These are phyloP conservation scores for Entoloma clypeatum DNA, from an alignment of 1,284 basidiomycete genomes.

Conservation along the genomic window DNA sequence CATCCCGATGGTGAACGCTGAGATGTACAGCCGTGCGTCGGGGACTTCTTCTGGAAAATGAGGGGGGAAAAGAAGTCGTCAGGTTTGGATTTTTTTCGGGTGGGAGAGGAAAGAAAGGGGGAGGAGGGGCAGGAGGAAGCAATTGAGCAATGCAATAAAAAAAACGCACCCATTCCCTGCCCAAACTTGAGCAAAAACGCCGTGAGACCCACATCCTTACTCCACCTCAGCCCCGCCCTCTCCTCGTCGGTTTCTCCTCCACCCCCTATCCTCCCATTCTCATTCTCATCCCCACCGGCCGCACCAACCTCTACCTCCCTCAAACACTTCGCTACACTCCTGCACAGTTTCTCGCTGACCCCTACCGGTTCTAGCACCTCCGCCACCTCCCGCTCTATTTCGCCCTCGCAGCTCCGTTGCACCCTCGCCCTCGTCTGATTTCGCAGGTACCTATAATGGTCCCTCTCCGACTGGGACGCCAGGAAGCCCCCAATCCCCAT, in stretches of 20 bases:
- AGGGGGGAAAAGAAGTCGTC: too few relatives aligned
- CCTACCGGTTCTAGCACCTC: conserved; percentile 87
- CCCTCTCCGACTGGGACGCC: conserved; percentile 92
- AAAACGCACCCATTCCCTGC: conserved; percentile 72
- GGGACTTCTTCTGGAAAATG: conserved; percentile 75
- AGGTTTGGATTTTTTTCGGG: too few relatives aligned
- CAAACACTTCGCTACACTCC: conserved; percentile 74
- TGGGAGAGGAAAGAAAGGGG: too few relatives aligned
- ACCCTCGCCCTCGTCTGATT: conserved; percentile 80
- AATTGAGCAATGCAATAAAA: conserved; percentile 5
- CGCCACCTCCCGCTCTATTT: conserved; percentile 94
- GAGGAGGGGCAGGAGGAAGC: conserved; percentile 4
- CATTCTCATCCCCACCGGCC: conserved; percentile 36
- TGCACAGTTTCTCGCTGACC: conserved; percentile 78
- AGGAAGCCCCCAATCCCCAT: conserved; percentile 99
- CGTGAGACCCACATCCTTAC: conserved; percentile 76
- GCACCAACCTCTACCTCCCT: conserved; percentile 57
- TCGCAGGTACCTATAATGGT: conserved; percentile 85
- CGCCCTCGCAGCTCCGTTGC: conserved; percentile 81
- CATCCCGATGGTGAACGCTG: conserved; percentile 90
- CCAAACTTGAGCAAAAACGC: conserved; percentile 93
- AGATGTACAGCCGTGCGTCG: conserved; percentile 64
- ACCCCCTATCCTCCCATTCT: too few relatives aligned
- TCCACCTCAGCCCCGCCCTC: conserved; percentile 51
- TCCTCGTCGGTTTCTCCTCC: too few relatives aligned